These are phyloP conservation scores for Diplotaxis tenuifolia DNA, from an alignment of 345 rosid species.

Conservation along the genomic window DNA sequence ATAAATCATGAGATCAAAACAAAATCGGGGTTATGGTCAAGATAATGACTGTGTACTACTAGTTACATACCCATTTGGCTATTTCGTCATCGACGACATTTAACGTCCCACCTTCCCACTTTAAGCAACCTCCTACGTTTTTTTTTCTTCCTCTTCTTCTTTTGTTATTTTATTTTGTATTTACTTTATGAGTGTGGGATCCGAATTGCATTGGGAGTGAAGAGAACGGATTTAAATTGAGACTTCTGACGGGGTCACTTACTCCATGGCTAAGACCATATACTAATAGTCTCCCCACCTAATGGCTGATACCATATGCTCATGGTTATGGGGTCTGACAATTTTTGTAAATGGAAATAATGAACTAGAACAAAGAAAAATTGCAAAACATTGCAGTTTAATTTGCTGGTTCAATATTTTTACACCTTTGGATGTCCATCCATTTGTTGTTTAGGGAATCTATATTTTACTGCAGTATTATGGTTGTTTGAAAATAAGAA, in stretches of 20 bases:
- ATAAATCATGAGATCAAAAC: background rate
- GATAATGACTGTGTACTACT: conserved; percentile 22
- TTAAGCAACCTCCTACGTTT: conserved; percentile 41
- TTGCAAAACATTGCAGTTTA: background rate
- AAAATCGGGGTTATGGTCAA: conserved; percentile 21
- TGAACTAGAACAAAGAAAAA: too few species aligned
- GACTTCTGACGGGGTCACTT: background rate
- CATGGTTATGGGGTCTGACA: background rate
- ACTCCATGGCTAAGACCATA: background rate
- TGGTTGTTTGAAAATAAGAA: background rate
- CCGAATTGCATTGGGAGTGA: too few species aligned
- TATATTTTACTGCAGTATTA: background rate
- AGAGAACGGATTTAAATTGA: too few species aligned
- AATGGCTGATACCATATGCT: background rate
- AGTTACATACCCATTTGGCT: conserved; percentile 13
- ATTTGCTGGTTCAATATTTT: background rate
- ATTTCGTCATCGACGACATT: conserved; percentile 31
- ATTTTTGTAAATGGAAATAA: too few species aligned
- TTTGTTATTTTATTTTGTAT: background rate
- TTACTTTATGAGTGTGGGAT: too few species aligned
- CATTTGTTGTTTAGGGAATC: background rate
- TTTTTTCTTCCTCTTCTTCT: background rate
- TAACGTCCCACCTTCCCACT: conserved; percentile 32
- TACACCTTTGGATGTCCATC: background rate
- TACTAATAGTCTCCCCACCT: background rate